Evolutionary conservation across 768 basidiomycete genomes (phyloP).

Genomic region (Ephemerocybe angulata): DNA sequence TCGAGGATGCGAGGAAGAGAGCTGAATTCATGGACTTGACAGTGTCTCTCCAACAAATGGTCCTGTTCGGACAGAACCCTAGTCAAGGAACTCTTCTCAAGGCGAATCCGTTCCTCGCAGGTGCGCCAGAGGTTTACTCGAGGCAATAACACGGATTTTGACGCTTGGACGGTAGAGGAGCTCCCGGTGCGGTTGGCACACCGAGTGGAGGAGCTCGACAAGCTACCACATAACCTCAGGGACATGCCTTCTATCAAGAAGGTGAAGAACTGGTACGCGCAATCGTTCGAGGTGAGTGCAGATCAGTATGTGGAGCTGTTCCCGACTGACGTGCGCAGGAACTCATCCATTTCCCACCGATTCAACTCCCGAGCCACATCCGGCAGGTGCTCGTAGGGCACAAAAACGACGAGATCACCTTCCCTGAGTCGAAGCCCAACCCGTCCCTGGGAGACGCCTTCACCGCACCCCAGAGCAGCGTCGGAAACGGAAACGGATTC

Average conservation of each 20-base stretch:
- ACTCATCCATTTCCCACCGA: slow-evolving; percentile 79
- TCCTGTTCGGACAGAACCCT: slow-evolving; percentile 94
- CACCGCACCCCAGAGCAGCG: slow-evolving; percentile 21
- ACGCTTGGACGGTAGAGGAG: slow-evolving; percentile 60
- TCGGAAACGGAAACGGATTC: slow-evolving; percentile 42
- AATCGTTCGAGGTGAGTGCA: slow-evolving; percentile 85
- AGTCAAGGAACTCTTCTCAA: slow-evolving; percentile 91
- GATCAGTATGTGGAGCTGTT: not conserved
- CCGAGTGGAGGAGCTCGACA: slow-evolving; percentile 92
- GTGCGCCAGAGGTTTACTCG: slow-evolving; percentile 36
- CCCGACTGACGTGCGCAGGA: slow-evolving; percentile 51
- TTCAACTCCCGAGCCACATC: slow-evolving; percentile 64
- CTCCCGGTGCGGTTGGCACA: slow-evolving; percentile 93
- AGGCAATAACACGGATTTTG: not conserved
- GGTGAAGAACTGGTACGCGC: slow-evolving; percentile 98
- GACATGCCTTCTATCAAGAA: slow-evolving; percentile 90
- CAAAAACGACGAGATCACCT: slow-evolving; percentile 40
- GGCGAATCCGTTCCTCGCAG: slow-evolving; percentile 84
- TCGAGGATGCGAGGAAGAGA: slow-evolving; percentile 36
- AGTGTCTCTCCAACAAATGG: slow-evolving; percentile 98
- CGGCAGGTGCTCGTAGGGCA: slow-evolving; percentile 59
- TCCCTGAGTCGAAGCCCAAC: slow-evolving; percentile 80
- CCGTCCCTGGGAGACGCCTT: slow-evolving; percentile 50
- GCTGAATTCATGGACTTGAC: not conserved
- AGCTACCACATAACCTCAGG: slow-evolving; percentile 86